phyloP scores from a whole-genome alignment of 2,329 filamentous ascomycete species.

The Colletotrichum tofieldiae region DNA sequence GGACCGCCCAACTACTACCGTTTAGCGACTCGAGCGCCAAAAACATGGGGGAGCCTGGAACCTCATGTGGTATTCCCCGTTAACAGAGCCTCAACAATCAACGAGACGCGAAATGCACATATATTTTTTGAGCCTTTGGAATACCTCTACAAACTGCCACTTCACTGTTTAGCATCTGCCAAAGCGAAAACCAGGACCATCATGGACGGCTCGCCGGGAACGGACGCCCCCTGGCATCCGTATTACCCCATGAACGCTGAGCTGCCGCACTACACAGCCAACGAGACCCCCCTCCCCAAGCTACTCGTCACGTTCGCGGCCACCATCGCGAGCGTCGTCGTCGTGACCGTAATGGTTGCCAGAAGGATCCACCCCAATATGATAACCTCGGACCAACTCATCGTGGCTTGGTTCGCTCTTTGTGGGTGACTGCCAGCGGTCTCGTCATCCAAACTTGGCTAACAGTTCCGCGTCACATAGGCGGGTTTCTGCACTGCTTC shows the following conservation, averaged over 20 bases:
- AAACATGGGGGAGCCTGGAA: not conserved
- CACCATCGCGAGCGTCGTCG: constrained; percentile 56
- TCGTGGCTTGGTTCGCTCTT: constrained; percentile 69
- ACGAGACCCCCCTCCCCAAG: constrained; percentile 56
- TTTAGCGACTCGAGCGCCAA: not conserved
- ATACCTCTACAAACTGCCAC: not conserved
- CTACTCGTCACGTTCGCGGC: constrained; percentile 57
- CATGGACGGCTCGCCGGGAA: not conserved
- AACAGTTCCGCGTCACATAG: constrained; percentile 53
- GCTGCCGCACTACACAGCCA: constrained; percentile 63
- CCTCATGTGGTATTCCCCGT: too few species aligned
- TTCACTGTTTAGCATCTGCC: not conserved
- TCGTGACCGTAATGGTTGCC: constrained; percentile 51
- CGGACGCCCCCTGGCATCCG: constrained; percentile 57
- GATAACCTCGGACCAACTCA: constrained; percentile 57
- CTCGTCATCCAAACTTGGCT: constrained; percentile 20
- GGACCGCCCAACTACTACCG: not conserved
- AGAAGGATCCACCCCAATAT: constrained; percentile 52
- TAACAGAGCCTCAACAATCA: not conserved
- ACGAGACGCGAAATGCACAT: not conserved
- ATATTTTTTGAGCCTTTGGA: too few species aligned
- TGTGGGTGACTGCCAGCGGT: constrained; percentile 58
- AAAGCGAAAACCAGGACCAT: not conserved
- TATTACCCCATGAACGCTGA: constrained; percentile 64
- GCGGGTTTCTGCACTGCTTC: constrained; percentile 80